Evolutionary conservation across 1,284 basidiomycete species (phyloP), one percentile per base, ranked within the genome.

Genomic region (Malassezia dermatis): DNA sequence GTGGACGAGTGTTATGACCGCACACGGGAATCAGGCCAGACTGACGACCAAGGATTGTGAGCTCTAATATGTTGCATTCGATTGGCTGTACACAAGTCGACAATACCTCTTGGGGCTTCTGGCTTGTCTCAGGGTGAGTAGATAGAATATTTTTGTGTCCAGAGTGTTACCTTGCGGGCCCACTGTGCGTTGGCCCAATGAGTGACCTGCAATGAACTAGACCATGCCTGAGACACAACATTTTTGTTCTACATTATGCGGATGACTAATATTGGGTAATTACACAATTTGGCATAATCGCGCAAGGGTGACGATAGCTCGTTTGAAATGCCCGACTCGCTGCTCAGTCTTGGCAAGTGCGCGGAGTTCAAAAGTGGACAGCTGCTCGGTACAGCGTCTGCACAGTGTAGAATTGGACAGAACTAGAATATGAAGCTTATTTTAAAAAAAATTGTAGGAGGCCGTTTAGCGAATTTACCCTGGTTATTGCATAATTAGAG

Each of bases 21-120:
- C n/a, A 17, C 12, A 28, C 41, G 24, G 41, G 41, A 42, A 43
- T 43, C 41, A 43, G 41, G 41, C 41, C 41, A 43, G 41, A 39
- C 6, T 5, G 37, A 39, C 37, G 37, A 8, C 37, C 10, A 3
- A 10, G 17, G 19, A 11, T 19, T 21, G 19, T 39, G 8, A 39
- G 19, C 37, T 39, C 37, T 39, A 39, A 39, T 39, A 5, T 3
- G 11, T 39, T 15, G 8, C 37, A 19, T 11, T 21, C 19, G 17
- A 39, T 39, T 39, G 37, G 37, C 37, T 21, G 4, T 21, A 39
- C 11, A 8, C 10, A 8, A 6, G 37, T 39, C 37, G 1, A 10
- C 15, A 8, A 39, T 2, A 21, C 19, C 2, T 21, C 37, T 21
- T 19, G 1, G 37, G 19, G 8, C 5, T 21, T 19, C 19, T 1